Percentiles rank a stretch among this genome's conserved stretches.
Evolutionary conservation across 805 yeast species (phyloP).

Genomic region (Jamesozyma spencerorum): DNA sequence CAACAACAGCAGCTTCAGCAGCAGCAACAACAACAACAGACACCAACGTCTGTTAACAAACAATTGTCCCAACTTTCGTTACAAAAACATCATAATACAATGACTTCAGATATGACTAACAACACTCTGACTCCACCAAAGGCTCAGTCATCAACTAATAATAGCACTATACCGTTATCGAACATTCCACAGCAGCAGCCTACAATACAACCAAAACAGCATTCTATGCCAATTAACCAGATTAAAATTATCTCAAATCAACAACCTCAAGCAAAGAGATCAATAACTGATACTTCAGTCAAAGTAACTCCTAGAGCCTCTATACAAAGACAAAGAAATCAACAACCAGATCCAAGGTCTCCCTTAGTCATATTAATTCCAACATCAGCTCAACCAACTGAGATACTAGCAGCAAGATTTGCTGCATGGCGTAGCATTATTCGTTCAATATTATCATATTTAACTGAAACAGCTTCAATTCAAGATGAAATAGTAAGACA

Average conservation of each 20-base stretch:
- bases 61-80: conserved; percentile 1
- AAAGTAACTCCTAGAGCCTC: conserved; percentile 11
- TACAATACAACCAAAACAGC: background rate
- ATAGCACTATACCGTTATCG: background rate
- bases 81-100: conserved; percentile 2
- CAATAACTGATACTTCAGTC: conserved; percentile 10
- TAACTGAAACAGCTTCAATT: conserved; percentile 70
- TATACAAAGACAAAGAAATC: conserved; percentile 9
- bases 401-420: conserved; percentile 72
- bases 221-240: background rate
- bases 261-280: conserved; percentile 5
- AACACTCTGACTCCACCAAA: conserved; percentile 3
- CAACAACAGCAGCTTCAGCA: conserved; percentile 11
- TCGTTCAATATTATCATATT: conserved; percentile 61
- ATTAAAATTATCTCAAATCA: background rate
- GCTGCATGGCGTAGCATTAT: conserved; percentile 79
- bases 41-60: background rate
- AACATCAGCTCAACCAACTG: conserved; percentile 69
- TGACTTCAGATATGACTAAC: conserved; percentile 3
- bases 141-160: background rate
- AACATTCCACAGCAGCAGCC: background rate
- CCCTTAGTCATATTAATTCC: conserved; percentile 47
- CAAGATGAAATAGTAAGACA: conserved; percentile 86
- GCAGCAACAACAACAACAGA: conserved; percentile 6
- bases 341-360: conserved; percentile 36